These are phyloP conservation scores for Trypanosoma grayi DNA, from an alignment of 208 protist genomes.

Conservation along the genomic window DNA sequence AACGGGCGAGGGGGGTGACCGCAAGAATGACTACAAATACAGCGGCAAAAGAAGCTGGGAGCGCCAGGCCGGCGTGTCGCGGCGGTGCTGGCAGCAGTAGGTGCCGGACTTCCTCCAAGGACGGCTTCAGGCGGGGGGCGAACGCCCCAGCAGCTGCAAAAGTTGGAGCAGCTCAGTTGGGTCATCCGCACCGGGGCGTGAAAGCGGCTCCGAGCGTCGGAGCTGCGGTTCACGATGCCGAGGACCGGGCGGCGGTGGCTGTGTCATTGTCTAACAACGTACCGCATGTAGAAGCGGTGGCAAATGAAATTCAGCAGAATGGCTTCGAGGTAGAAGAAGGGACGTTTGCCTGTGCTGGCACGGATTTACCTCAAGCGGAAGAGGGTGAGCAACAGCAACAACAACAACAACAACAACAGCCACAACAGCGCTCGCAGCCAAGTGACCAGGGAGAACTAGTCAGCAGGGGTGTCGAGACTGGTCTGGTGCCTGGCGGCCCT, in stretches of 20 bases:
- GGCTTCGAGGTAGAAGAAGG: no score
- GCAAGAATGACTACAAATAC: no score
- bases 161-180: neutral
- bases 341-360: no score
- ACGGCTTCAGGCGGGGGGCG: neutral
- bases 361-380: no score
- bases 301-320: neutral
- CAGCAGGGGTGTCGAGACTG: no score
- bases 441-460: no score
- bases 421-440: no score
- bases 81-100: neutral
- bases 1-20: no score
- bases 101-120: neutral
- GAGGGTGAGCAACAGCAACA: no score
- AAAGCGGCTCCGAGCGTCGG: neutral
- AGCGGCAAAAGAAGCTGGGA: neutral
- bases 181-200: neutral
- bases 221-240: neutral
- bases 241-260: neutral
- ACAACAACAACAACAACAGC: no score
- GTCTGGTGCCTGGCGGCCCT: neutral
- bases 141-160: neutral
- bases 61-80: neutral
- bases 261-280: neutral
- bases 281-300: neutral